A percentile compares a stretch with the other conserved stretches of the same genome.
These are phyloP conservation scores for Boletus barrowsii DNA, from an alignment of 768 basidiomycete species.

Conservation along the genomic window DNA sequence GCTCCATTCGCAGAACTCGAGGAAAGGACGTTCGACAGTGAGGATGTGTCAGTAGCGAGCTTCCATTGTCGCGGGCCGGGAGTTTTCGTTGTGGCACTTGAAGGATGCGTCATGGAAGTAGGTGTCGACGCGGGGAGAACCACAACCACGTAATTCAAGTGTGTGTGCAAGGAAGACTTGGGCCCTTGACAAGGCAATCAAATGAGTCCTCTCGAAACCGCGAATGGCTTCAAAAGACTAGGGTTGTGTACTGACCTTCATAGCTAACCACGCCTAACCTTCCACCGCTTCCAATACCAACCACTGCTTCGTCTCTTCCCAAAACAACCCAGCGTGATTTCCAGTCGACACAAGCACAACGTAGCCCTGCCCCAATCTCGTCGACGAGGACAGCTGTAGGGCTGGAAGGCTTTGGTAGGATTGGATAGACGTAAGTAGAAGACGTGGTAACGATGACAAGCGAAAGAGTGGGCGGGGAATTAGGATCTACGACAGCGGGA, in stretches of 20 bases:
- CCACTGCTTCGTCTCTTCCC: slow-evolving; percentile 89
- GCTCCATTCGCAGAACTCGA: slow-evolving; percentile 37
- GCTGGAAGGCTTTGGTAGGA: slow-evolving; percentile 67
- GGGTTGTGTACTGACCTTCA: slow-evolving; percentile 61
- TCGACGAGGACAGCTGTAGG: slow-evolving; percentile 70
- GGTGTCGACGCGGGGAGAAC: slow-evolving; percentile 83
- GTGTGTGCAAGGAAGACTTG: slow-evolving; percentile 75
- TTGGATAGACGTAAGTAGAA: slow-evolving; percentile 72
- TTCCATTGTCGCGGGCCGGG: slow-evolving; percentile 23
- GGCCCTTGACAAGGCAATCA: slow-evolving; percentile 14
- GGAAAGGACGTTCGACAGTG: slow-evolving; percentile 4
- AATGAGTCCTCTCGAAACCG: background rate
- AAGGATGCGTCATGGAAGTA: slow-evolving; percentile 45
- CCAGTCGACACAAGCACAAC: slow-evolving; percentile 83
- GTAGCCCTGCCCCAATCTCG: slow-evolving; percentile 80
- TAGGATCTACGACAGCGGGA: slow-evolving; percentile 11
- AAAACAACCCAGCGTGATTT: slow-evolving; percentile 72
- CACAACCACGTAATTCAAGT: slow-evolving; percentile 84
- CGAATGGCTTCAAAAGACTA: background rate
- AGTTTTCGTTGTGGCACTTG: slow-evolving; percentile 56
- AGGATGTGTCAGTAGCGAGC: slow-evolving; percentile 14
- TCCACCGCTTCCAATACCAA: slow-evolving; percentile 78
- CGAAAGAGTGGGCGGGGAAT: slow-evolving; percentile 43
- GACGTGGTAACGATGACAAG: slow-evolving; percentile 90
- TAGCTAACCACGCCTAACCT: slow-evolving; percentile 85